Base-by-base conservation (phyloP, 2,329 filamentous ascomycete species). In the Verruconis gallopava region DNA sequence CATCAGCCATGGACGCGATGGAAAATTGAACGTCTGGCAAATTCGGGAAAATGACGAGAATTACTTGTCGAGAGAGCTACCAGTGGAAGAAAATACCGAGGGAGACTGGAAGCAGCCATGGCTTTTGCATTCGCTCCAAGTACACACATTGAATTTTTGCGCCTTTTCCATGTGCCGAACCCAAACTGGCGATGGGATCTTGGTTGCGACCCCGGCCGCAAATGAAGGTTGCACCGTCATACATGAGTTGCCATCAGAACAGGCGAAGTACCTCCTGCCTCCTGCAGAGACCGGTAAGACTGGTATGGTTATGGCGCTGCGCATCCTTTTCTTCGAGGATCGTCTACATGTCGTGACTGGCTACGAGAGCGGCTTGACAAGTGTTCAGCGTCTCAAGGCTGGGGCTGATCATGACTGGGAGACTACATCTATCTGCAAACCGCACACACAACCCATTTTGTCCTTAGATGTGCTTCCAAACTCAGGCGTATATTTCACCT, bases 121-220 rank as follows among this genome's bases (percentile, higher is more conserved):
- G 85, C 65, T 95, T n/a, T 60, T 94, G 17, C 75, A 94, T 59
- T 73, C 83, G 3, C 65, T 98, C 4, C 70, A 82, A 4, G 85
- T 96, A 34, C 95, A 95, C 55, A 85, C 89, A 1, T 74, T 96
- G 64, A 98, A 96, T 56, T 98, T 96, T 57, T 98, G 91, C 57
- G 73, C 81, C 2, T 94, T 94, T 57, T 71, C 81, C 2, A 69
- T 72, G 47, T 79, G 79, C 55, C 2, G 5, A 11, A 11, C 20
- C 21, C 3, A 30, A 6, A 4, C 9, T 19, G 5, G 14, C 18
- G 50, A 52, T 3, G 53, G 59, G 1, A 65, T 84, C 4, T 62
- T 93, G 4, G 58, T 95, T 38, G 86, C 85, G 0, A 83, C 91
- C 1, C 88, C 91, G 3, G 60, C 58, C n/a, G 52, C 57, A 14